Conservation (phyloP, 306 rosid species). For the Ormosia emarginata region DNA sequence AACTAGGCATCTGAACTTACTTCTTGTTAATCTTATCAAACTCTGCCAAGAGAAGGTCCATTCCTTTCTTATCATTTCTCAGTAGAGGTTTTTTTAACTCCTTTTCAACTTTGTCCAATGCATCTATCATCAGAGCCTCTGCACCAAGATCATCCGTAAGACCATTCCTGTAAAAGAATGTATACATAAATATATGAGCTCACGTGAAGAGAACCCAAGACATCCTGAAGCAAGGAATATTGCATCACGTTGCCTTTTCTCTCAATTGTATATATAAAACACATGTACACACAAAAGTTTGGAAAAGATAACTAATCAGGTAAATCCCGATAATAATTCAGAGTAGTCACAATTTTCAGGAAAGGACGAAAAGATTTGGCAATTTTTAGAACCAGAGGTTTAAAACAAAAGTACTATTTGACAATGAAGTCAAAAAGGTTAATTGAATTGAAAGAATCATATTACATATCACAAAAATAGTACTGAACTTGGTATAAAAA, state of each 20-base stretch:
- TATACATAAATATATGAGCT: neutral
- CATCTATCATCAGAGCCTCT: conserved; percentile 83
- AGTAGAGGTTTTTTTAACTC: conserved; percentile 75
- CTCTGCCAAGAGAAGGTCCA: conserved; percentile 82
- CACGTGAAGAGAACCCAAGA: neutral
- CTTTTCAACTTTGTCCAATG: conserved; percentile 87
- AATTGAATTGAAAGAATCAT: neutral
- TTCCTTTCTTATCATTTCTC: conserved; percentile 89
- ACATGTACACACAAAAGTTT: neutral
- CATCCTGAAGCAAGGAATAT: neutral
- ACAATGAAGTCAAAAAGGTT: neutral
- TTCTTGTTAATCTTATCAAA: conserved; percentile 78
- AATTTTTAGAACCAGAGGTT: neutral
- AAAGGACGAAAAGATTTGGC: neutral
- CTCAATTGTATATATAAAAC: neutral
- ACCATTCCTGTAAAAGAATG: conserved; percentile 61
- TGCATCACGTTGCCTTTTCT: neutral
- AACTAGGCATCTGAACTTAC: conserved; percentile 36
- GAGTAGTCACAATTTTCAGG: neutral
- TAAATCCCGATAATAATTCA: neutral
- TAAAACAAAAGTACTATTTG: neutral
- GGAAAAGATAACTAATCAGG: neutral
- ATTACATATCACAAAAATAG: neutral
- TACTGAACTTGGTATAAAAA: neutral
- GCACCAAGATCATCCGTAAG: conserved; percentile 76